Evolutionary conservation across 2,329 filamentous ascomycete species (phyloP), one percentile per base, ranked within the genome.

Genomic region (Sporothrix humicola): DNA sequence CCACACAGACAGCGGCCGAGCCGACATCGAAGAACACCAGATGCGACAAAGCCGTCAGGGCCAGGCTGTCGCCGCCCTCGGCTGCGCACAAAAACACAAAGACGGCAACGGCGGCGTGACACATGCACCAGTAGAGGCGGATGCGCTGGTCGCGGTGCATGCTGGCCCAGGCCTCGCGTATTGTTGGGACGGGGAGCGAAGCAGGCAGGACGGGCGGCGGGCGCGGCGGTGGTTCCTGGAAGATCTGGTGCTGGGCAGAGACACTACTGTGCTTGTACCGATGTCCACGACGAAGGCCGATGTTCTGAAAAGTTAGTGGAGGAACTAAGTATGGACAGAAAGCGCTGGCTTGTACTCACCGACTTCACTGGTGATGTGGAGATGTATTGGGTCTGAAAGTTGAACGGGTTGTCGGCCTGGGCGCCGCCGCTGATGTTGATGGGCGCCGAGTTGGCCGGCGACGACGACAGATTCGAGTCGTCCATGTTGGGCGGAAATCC

Each of bases 191-290:
- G 0, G 96, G 96, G 0, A 99, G 88, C 46, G 95, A 97, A 72
- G 95, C 94, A 1, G 96, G 96, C 0, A 99, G 89, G 52, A 95
- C 92, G 31, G 97, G 89, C 3, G 96, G 95, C 0, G 95, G 92
- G 71, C 95, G 89, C 4, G 90, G 92, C 0, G 94, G 91, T 7
- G 96, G 96, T 81, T 98, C 94, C 78, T 97, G 93, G 82, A 98
- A 97, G 82, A 98, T 97, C 82, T 98, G 95, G 81, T 98, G 95
- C 78, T 91, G 89, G 8, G 89, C 84, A 23, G 93, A 97, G 73
- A 99, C 92, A 81, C 93, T 97, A 81, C 93, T 97, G 84, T 98
- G 95, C 81, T 98, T 97, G 87, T 99, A 99, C 81, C 96, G 94
- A 85, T 99, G 96, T 76, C 96, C 96, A 75, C 95, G 92, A 77